Percentiles rank a stretch among this genome's conserved stretches.
phyloP scores from a whole-genome alignment of 192 early-diverging fungal genomes.

The Geranomyces michiganensis region DNA sequence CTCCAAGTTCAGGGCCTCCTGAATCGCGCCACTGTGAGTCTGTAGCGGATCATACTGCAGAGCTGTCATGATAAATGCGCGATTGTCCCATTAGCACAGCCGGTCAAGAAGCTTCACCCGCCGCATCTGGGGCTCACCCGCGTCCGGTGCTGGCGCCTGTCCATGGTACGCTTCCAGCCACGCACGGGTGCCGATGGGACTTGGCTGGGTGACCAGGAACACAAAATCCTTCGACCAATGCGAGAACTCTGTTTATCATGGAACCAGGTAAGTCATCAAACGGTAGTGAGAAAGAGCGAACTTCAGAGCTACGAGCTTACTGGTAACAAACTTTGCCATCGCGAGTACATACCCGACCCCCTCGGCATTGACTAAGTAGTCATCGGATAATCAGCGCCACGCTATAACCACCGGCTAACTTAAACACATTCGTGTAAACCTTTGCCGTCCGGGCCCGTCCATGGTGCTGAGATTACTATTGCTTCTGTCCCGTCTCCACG shows the following conservation, averaged over 20 bases:
- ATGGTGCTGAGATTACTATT: conserved; percentile 80
- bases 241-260: conserved; percentile 43
- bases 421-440: conserved; percentile 45
- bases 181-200: conserved; percentile 72
- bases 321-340: conserved; percentile 47
- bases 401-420: neutral
- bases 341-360: conserved; percentile 46
- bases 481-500: conserved; percentile 88
- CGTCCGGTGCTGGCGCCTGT: conserved; percentile 22
- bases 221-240: conserved; percentile 95
- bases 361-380: conserved; percentile 38
- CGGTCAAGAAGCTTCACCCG: no score
- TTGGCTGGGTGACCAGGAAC: conserved; percentile 81
- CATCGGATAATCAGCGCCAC: neutral
- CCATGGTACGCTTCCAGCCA: conserved; percentile 94
- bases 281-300: conserved; percentile 12
- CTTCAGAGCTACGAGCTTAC: conserved; percentile 23
- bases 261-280: neutral
- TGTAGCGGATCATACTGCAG: conserved; percentile 36
- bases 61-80: neutral
- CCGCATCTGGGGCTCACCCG: conserved; percentile 15
- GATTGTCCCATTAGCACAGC: neutral
- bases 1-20: conserved; percentile 85
- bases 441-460: conserved; percentile 64
- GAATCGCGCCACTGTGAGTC: conserved; percentile 69